Evolutionary conservation across 2,329 filamentous ascomycete species (phyloP).

Genomic region (Gnomoniopsis smithogilvyi): DNA sequence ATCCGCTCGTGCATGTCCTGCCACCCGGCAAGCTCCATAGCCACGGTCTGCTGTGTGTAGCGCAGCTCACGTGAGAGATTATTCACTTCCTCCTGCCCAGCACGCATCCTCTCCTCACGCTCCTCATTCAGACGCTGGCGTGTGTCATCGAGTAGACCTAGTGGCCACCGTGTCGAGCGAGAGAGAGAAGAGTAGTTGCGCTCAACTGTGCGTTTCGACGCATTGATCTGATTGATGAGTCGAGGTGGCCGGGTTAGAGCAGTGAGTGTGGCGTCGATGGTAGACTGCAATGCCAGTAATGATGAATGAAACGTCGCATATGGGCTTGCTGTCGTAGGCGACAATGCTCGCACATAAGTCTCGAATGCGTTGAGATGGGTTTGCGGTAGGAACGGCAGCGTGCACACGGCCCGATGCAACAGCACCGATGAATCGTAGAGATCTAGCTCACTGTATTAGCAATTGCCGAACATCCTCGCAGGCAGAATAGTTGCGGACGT

Average conservation of each 20-base stretch:
- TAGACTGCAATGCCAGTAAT: conserved; percentile 77
- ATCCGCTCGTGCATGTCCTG: conserved; percentile 82
- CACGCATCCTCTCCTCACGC: conserved; percentile 73
- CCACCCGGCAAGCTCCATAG: conserved; percentile 88
- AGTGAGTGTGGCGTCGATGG: conserved; percentile 75
- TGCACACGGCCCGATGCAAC: conserved; percentile 48
- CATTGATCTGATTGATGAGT: conserved; percentile 73
- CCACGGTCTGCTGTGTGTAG: conserved; percentile 92
- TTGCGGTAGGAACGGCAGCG: conserved; percentile 64
- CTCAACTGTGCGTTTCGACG: conserved; percentile 72
- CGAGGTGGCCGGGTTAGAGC: conserved; percentile 76
- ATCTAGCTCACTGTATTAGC: conserved; percentile 43
- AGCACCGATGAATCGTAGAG: conserved; percentile 63
- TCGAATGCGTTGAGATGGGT: conserved; percentile 68
- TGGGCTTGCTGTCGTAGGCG: conserved; percentile 69
- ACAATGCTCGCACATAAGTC: conserved; percentile 64
- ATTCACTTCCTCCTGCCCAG: conserved; percentile 66
- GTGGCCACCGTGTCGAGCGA: conserved; percentile 74
- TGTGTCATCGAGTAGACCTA: conserved; percentile 82
- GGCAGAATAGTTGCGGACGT: conserved; percentile 24
- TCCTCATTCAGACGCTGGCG: conserved; percentile 79
- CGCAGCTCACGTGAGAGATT: conserved; percentile 77
- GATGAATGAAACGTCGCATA: conserved; percentile 70
- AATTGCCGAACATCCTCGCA: background rate
- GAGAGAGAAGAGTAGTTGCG: conserved; percentile 72